Evolutionary conservation across 1,284 basidiomycete species (phyloP), one percentile per base, ranked within the genome.

Genomic region (Papiliotrema fonsecae): DNA sequence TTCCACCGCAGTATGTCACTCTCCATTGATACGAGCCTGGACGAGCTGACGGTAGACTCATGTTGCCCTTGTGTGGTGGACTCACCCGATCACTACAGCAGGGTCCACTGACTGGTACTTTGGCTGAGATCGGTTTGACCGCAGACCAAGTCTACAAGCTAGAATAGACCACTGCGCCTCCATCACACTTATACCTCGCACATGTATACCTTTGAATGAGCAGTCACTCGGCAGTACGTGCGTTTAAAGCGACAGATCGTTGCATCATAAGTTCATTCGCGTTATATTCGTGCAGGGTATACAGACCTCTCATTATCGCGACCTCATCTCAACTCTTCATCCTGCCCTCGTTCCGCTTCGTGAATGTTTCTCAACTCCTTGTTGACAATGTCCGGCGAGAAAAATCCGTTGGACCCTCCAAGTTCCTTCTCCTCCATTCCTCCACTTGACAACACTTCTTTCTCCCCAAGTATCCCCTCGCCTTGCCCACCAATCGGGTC

Each of bases 131-230:
- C n/a, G 70, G 70, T 18, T 51, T 72, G n/a, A 37, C 41, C 2
- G 39, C 43, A 21, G 38, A 56, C 14, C 56, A 72, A 45, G 70
- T 72, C 3, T 62, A 55, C 54, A 72, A 72, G 52, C 55, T 72
- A 19, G 69, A 69, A 37, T 72, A 59, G 32, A 34, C 4, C 14
- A 21, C 25, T 21, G 35, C 38, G 18, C 14, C 4, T n/a, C 14
- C 42, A 18, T 11, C 45, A 39, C 7, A 22, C 14, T 34, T 13
- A 42, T 36, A 42, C 21, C 43, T 10, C 16, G 40, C 38, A 41
- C 32, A 42, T 19, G 16, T 26, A 49, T 47, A 28, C 35, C 25
- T n/a, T n/a, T n/a, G n/a, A n/a, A n/a, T n/a, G n/a, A n/a, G n/a
- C n/a, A n/a, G n/a, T n/a, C n/a, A n/a, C n/a, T n/a, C n/a, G n/a